These are phyloP conservation scores for Podospora pseudocomata DNA, from an alignment of 495 filamentous ascomycete species.

Conservation along the genomic window DNA sequence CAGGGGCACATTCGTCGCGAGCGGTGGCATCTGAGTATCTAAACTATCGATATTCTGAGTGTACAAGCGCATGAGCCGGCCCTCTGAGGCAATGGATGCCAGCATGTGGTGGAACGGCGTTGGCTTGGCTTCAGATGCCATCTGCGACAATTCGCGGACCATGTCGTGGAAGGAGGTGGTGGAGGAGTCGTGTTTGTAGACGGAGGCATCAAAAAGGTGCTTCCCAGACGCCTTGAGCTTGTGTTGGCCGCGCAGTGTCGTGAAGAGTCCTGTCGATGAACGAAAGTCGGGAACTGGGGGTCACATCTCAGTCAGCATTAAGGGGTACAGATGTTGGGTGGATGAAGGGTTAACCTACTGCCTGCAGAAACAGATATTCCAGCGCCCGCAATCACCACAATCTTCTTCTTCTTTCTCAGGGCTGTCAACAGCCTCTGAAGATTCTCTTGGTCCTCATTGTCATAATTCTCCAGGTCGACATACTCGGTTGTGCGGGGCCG, in stretches of 20 bases:
- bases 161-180: constrained; percentile 91
- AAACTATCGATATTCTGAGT: constrained; percentile 95
- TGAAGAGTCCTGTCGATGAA: constrained; percentile 83
- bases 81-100: constrained; percentile 83
- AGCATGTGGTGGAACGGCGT: constrained; percentile 93
- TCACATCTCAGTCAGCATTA: constrained; percentile 24
- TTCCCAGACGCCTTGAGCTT: constrained; percentile 92
- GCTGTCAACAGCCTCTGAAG: constrained; percentile 67
- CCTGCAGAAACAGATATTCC: constrained; percentile 96
- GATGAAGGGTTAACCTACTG: constrained; percentile 58
- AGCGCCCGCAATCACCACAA: constrained; percentile 93
- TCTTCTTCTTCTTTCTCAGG: constrained; percentile 87
- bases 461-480: constrained; percentile 61
- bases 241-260: constrained; percentile 74
- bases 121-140: constrained; percentile 70
- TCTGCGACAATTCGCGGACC: constrained; percentile 79
- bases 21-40: constrained; percentile 77
- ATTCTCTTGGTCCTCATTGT: constrained; percentile 45
- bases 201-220: constrained; percentile 93
- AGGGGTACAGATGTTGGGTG: constrained; percentile 6
- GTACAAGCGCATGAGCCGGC: constrained; percentile 86
- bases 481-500: constrained; percentile 71
- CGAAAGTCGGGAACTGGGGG: constrained; percentile 89
- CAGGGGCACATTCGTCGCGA: constrained; percentile 71
- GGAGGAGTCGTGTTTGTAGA: constrained; percentile 84